A percentile compares a stretch with the other conserved stretches of the same genome.
Conservation (phyloP, 306 rosid species). For the Dryas drummondii region DNA sequence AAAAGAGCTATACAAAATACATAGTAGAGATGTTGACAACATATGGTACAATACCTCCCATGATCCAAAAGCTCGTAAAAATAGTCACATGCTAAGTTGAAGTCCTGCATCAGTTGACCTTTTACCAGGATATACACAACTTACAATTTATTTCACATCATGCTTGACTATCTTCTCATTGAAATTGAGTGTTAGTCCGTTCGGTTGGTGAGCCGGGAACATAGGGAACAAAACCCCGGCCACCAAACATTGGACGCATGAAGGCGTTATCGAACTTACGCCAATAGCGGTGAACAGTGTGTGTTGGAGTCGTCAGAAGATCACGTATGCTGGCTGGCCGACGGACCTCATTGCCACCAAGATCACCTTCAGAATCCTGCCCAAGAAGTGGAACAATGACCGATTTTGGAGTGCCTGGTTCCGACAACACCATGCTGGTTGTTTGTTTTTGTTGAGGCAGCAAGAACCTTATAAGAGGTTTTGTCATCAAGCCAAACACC, state of each 20-base stretch:
- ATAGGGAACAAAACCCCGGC: constrained; percentile 87
- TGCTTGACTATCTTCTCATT: constrained; percentile 34
- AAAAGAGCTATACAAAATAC: constrained; percentile 18
- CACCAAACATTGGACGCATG: constrained; percentile 98
- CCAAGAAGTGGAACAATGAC: constrained; percentile 59
- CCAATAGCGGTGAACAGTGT: constrained; percentile 84
- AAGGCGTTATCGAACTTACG: constrained; percentile 77
- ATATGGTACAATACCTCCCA: constrained; percentile 32
- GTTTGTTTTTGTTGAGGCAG: constrained; percentile 53
- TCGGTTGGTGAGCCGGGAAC: constrained; percentile 64
- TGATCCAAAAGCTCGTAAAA: constrained; percentile 23
- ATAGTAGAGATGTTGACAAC: background rate
- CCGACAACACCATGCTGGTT: constrained; percentile 53
- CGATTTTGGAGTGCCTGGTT: constrained; percentile 59
- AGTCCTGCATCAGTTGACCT: constrained; percentile 17
- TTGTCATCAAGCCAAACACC: constrained; percentile 92
- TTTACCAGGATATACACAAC: constrained; percentile 24
- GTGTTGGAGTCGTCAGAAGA: constrained; percentile 69
- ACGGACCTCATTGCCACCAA: constrained; percentile 24
- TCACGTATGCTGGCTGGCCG: constrained; percentile 69
- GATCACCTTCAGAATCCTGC: constrained; percentile 64
- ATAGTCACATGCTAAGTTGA: constrained; percentile 20
- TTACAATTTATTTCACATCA: constrained; percentile 32
- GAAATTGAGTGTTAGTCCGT: constrained; percentile 38
- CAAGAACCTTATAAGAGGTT: constrained; percentile 80